phyloP scores from a whole-genome alignment of 1,284 basidiomycete genomes.

The Pulchroboletus neoregius region DNA sequence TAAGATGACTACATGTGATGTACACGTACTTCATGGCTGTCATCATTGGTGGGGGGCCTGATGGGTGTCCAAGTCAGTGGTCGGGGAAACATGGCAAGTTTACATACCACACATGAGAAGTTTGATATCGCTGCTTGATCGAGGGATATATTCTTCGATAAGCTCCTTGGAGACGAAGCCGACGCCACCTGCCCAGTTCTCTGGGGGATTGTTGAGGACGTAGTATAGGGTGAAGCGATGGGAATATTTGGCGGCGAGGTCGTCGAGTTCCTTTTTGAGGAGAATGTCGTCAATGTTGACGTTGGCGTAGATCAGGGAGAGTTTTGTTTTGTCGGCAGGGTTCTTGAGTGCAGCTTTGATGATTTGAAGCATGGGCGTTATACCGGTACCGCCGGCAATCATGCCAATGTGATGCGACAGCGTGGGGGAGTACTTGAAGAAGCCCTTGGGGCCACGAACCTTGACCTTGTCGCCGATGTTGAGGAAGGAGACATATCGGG shows the following conservation, averaged over 20 bases:
- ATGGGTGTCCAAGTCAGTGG: conserved; percentile 2
- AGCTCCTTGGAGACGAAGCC: conserved; percentile 96
- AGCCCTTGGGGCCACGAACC: conserved; percentile 94
- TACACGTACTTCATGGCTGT: conserved; percentile 87
- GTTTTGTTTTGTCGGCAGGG: conserved; percentile 75
- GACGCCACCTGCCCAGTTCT: conserved; percentile 80
- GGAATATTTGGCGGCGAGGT: conserved; percentile 65
- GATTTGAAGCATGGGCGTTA: conserved; percentile 98
- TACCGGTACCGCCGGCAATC: conserved; percentile 96
- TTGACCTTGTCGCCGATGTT: conserved; percentile 83
- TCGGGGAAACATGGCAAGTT: not conserved
- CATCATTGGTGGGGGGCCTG: conserved; percentile 95
- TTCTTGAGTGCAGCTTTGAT: conserved; percentile 87
- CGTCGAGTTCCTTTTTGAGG: conserved; percentile 82
- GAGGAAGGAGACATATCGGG: conserved; percentile 74
- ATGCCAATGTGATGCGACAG: conserved; percentile 81
- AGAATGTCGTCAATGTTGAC: conserved; percentile 87
- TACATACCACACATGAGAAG: conserved; percentile 78
- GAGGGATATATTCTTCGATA: conserved; percentile 73
- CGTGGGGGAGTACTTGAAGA: conserved; percentile 76
- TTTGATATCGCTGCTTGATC: conserved; percentile 66
- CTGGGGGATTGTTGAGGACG: conserved; percentile 91
- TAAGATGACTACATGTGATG: not conserved
- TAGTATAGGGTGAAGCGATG: conserved; percentile 82
- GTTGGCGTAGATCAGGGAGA: conserved; percentile 94